Base-by-base conservation (phyloP, 2,329 filamentous ascomycete genomes). In the Albophoma yamanashiensis region DNA sequence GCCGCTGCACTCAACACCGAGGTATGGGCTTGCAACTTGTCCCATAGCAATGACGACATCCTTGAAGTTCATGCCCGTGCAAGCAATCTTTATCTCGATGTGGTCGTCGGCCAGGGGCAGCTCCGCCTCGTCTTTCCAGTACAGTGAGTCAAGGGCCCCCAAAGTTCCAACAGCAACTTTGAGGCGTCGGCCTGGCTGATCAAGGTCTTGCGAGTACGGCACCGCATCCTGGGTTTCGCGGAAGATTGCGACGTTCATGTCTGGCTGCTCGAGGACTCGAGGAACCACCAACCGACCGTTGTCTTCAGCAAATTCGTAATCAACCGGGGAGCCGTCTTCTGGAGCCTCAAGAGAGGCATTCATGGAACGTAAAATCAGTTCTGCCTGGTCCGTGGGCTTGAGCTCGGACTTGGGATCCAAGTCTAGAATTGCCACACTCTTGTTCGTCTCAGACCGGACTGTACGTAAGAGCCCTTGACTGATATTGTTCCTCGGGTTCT, bases 21-120 rank as follows among this genome's bases (percentile, higher is more conserved):
- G 63, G 34, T 71, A 70, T 3, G 67, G 64, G 22, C 71, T 70
- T 9, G 69, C 62, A 0, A 76, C 65, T 55, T 75, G 73, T 2
- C 73, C 74, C 69, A 73, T 75, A 34, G 75, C 74, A 15, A 76
- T 74, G 61, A 80, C 70, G 1, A 78, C 71, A 62, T 83, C 80
- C 39, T 73, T 73, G 63, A 76, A 77, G 66, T 78, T 82, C 60
- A 81, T 67, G 0, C 77, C 76, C 0, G 75, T 70, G 7, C 75
- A 75, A 39, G 71, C 72, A n/a, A 79, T 71, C 57, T 75, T 71
- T 57, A 79, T 72, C 63, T 79, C 76, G 6, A 79, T 64, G 42
- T 78, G 69, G n/a, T 74, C 68, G 0, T 65, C 68, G 0, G 64
- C 68, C 22, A 77, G 62, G 14, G 71, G 67, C 11, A 64, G 25